Evolutionary conservation across 768 basidiomycete genomes (phyloP), one percentile per base, ranked within the genome.

Genomic region (Phanerodontia chrysosporium): DNA sequence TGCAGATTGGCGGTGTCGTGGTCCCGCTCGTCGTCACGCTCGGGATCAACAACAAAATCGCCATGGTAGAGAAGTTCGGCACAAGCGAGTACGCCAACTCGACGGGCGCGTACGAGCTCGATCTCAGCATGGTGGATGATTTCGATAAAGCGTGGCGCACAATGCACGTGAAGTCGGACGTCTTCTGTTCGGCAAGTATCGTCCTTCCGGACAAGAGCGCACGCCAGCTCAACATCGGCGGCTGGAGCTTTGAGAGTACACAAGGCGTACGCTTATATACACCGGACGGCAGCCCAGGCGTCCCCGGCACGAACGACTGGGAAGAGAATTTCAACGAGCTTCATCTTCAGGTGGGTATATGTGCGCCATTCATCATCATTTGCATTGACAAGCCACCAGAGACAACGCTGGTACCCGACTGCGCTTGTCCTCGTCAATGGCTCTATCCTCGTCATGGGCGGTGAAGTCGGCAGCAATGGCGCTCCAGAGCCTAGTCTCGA

Each of bases 51-150:
- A 85, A 87, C 76, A 92, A 92, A 66, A 85, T 92, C 51, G 80
- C 84, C 1, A 89, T 92, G 75, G 75, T 92, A 4, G 90, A 92
- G 70, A 92, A 92, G 68, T 73, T 57, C 2, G 87, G 88, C 13
- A 90, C 89, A 25, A 78, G 78, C 57, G 81, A 82, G 35, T 83
- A 76, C 56, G 59, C 67, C 2, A 90, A 90, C 70, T 79, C 85
- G 2, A 90, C 90, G 13, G 90, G 89, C 10, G 89, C 88, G 1
- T 91, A 90, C 62, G 90, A 92, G 63, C 75, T 92, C 29, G 90
- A 91, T 65, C 69, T 85, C 36, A 83, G 78, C 29, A 73, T 91
- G 28, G 76, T 76, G 0, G 61, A 75, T 59, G 72, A 78, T 32
- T 75, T 74, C 56, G 8, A 45, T 21, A 61, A 70, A 54, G 81